Conservation (phyloP, 192 early-diverging fungal species). For the Podila verticillata region DNA sequence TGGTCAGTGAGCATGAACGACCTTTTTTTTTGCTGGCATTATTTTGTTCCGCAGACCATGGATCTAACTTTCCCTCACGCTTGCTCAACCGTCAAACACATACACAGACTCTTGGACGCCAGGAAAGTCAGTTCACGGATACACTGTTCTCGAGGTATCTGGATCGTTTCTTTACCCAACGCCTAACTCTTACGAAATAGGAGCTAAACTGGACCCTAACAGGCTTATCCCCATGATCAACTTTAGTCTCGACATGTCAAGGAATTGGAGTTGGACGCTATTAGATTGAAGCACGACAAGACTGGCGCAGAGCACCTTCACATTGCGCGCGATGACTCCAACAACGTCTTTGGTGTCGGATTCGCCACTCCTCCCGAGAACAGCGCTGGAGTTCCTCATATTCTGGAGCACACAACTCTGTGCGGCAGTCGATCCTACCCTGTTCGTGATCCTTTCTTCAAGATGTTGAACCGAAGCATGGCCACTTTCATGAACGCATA, state of each 20-base stretch:
- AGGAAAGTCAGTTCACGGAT: conserved; percentile 42
- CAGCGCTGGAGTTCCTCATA: conserved; percentile 91
- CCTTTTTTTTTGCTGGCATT: neutral
- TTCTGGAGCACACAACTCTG: conserved; percentile 93
- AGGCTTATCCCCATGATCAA: too few species aligned
- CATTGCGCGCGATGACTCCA: conserved; percentile 83
- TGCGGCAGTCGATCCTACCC: conserved; percentile 90
- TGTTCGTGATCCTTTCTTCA: conserved; percentile 98
- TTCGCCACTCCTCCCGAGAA: conserved; percentile 87
- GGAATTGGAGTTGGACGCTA: conserved; percentile 83
- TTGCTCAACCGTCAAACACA: neutral
- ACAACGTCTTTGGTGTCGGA: conserved; percentile 95
- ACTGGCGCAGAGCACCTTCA: conserved; percentile 93
- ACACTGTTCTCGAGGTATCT: conserved; percentile 43
- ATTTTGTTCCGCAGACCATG: neutral
- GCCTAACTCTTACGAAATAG: too few species aligned
- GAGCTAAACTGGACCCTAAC: too few species aligned
- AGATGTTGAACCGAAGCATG: conserved; percentile 95
- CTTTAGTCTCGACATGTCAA: conserved; percentile 64
- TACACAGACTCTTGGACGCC: conserved; percentile 43
- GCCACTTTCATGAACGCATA: conserved; percentile 98
- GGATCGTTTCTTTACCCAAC: neutral
- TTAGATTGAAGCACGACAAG: conserved; percentile 75
- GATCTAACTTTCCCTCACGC: too few species aligned
- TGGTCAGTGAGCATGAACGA: neutral